Conservation (phyloP, 768 basidiomycete genomes). For the Guyanaporus albipodus region DNA sequence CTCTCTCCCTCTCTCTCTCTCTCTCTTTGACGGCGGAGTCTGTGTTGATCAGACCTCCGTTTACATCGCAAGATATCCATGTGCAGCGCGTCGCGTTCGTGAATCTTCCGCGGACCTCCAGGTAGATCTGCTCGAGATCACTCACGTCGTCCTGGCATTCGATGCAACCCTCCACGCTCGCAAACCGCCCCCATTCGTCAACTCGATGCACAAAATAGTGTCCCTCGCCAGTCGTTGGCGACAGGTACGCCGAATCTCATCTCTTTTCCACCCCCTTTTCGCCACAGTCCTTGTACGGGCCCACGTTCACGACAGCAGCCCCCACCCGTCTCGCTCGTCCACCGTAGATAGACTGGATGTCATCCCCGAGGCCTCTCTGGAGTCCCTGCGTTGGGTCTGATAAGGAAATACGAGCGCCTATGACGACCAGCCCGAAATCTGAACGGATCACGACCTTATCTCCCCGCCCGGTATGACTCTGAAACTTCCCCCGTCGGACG, state of each 20-base stretch:
- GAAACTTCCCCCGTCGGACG: conserved; percentile 9
- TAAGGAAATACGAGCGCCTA: conserved; percentile 9
- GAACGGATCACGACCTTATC: conserved; percentile 32
- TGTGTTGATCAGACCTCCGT: conserved; percentile 26
- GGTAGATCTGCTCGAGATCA: conserved; percentile 25
- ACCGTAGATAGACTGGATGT: conserved; percentile 13
- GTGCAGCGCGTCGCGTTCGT: conserved; percentile 24
- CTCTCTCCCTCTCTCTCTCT: too few species aligned
- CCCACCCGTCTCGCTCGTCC: too few species aligned
- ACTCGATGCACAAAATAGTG: conserved; percentile 5
- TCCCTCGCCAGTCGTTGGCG: conserved; percentile 6
- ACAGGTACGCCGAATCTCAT: conserved; percentile 17
- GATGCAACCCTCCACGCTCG: conserved; percentile 12
- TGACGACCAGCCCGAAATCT: conserved; percentile 15
- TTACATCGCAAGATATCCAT: conserved; percentile 31
- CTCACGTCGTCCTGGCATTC: conserved; percentile 18
- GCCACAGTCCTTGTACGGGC: conserved; percentile 15
- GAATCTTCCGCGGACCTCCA: conserved; percentile 33
- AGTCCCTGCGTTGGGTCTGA: too few species aligned
- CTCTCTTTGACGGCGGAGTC: too few species aligned
- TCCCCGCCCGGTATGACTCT: conserved; percentile 17
- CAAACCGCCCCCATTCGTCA: too few species aligned
- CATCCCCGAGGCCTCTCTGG: conserved; percentile 14
- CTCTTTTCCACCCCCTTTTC: conserved; percentile 28
- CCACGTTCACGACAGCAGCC: conserved; percentile 7